These are phyloP conservation scores for Pharus latifolius DNA, from an alignment of 176 grass and related monocot genomes.

Conservation along the genomic window DNA sequence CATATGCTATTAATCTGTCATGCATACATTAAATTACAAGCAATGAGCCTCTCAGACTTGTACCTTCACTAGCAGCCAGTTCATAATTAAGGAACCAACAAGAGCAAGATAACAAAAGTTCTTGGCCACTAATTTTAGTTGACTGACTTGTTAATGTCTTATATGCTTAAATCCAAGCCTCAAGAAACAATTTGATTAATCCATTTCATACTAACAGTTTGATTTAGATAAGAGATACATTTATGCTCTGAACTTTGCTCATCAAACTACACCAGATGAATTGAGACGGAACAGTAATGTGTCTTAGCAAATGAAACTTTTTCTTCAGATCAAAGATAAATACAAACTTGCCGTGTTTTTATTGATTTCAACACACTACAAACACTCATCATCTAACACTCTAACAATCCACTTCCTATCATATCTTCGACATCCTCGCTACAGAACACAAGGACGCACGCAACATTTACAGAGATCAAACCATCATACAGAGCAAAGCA, in stretches of 20 bases:
- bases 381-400: background rate
- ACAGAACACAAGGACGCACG: background rate
- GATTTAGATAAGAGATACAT: background rate
- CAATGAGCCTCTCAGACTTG: background rate
- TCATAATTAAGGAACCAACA: background rate
- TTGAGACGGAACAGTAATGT: background rate
- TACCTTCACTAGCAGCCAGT: background rate
- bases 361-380: conserved; percentile 17
- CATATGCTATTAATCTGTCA: too few species aligned
- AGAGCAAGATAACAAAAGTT: background rate
- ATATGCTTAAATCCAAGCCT: too few species aligned
- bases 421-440: too few species aligned
- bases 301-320: background rate
- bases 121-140: background rate
- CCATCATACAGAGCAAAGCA: background rate
- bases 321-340: background rate
- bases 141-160: background rate
- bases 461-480: conserved; percentile 22
- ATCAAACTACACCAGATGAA: background rate
- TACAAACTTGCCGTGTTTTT: conserved; percentile 9
- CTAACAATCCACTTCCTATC: too few species aligned
- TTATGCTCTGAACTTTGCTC: background rate
- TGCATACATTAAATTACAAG: background rate
- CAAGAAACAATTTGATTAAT: too few species aligned
- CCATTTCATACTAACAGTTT: background rate